Evolutionary conservation across 2,329 filamentous ascomycete species (phyloP).

Genomic region (Penicillium sp.): DNA sequence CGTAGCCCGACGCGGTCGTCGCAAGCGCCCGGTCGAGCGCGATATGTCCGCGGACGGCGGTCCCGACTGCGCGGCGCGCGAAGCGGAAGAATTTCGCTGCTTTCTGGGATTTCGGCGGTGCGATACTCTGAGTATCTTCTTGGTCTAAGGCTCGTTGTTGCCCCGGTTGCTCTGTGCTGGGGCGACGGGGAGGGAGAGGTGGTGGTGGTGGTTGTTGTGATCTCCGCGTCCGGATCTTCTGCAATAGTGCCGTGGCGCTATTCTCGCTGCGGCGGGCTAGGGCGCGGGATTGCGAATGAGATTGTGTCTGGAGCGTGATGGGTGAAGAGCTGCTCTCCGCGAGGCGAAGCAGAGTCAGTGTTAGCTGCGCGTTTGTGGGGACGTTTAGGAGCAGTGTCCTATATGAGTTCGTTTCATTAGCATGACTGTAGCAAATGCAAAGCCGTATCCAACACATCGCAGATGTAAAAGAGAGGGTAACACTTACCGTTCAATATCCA

Average conservation of each 20-base stretch:
- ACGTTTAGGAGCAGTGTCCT: constrained; percentile 76
- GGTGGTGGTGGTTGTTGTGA: too few species aligned
- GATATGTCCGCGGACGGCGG: constrained; percentile 71
- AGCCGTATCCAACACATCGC: too few species aligned
- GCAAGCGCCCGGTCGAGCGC: constrained; percentile 76
- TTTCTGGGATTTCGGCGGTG: not conserved
- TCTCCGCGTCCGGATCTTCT: too few species aligned
- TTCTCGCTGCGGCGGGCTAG: constrained; percentile 59
- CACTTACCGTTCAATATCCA: not conserved
- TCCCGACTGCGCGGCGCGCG: constrained; percentile 72
- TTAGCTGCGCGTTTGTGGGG: constrained; percentile 84
- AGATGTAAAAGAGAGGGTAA: not conserved
- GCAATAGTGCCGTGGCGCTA: constrained; percentile 20
- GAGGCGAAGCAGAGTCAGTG: constrained; percentile 78
- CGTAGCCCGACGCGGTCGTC: constrained; percentile 62
- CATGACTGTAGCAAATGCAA: not conserved
- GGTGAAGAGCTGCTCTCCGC: constrained; percentile 83
- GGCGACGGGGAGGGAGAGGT: too few species aligned
- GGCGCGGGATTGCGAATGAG: constrained; percentile 38
- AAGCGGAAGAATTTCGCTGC: constrained; percentile 59
- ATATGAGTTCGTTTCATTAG: constrained; percentile 16
- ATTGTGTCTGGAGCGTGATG: constrained; percentile 51
- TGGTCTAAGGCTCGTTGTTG: too few species aligned
- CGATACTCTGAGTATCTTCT: too few species aligned
- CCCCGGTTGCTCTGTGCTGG: too few species aligned